Percentiles rank a stretch among this genome's conserved stretches.
Conservation (phyloP, 23 red algal species). For the Gracilaria gracilis region DNA sequence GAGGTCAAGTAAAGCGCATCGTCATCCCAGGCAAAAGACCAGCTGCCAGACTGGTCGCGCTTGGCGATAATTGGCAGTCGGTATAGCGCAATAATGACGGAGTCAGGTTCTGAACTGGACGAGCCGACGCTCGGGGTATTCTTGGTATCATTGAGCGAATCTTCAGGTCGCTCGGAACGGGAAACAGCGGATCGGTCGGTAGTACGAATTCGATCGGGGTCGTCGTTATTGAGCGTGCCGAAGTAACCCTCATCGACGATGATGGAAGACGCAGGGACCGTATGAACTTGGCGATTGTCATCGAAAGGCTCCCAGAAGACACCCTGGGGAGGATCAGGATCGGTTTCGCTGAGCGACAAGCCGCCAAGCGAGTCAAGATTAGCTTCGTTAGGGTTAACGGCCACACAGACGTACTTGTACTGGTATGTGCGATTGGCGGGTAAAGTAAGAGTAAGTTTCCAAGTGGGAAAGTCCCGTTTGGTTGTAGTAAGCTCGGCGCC, state of each 20-base stretch:
- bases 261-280: constrained; percentile 65
- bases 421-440: constrained; percentile 60
- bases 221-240: constrained; percentile 65
- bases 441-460: constrained; percentile 78
- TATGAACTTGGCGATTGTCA: constrained; percentile 78
- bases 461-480: constrained; percentile 59
- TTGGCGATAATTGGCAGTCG: constrained; percentile 92
- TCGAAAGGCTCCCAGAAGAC: constrained; percentile 85
- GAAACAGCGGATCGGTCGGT: constrained; percentile 24
- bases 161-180: not conserved
- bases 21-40: constrained; percentile 97
- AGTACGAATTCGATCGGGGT: constrained; percentile 74
- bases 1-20: constrained; percentile 98
- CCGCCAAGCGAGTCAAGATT: constrained; percentile 9
- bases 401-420: constrained; percentile 88
- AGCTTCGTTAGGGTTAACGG: constrained; percentile 17
- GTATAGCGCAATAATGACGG: constrained; percentile 94
- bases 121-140: constrained; percentile 4
- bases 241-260: constrained; percentile 89
- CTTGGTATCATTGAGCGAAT: constrained; percentile 29
- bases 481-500: constrained; percentile 66
- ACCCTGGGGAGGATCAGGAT: constrained; percentile 4
- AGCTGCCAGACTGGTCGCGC: constrained; percentile 43
- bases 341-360: not conserved
- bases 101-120: constrained; percentile 22